Evolutionary conservation across 495 filamentous ascomycete genomes (phyloP), one percentile per base, ranked within the genome.

Genomic region (Penicillium paradoxum): DNA sequence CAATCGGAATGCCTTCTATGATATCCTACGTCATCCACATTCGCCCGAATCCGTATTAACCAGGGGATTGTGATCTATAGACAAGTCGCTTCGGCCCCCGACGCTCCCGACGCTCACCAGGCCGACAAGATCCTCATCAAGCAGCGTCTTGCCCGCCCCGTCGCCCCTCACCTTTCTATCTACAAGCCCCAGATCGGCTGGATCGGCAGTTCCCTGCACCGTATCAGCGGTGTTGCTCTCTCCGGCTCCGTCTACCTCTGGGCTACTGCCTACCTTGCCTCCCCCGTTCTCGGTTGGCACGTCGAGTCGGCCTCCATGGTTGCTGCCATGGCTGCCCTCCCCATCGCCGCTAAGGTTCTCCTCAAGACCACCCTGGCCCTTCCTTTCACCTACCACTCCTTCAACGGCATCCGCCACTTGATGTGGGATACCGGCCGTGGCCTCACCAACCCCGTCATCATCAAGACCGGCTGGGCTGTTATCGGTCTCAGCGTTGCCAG

Each of bases 381-480:
- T 69, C 92, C 91, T 17, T 96, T 99, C 71, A 83, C 83, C 30
- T 97, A 83, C 75, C 95, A 99, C 73, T 70, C 69, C 54, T 66
- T 91, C 58, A 97, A 95, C 73, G 93, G 95, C 21, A 49, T 95
- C n/a, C 83, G 90, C 63, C 93, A 97, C 79, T 77, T 99, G 72
- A 56, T 79, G 27, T 96, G 89, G 87, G 93, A 99, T 79, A 68
- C 83, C 45, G 87, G 85, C 33, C 68, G 73, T 47, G 79, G 80
- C 36, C 83, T 95, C 51, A 76, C 68, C 58, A 88, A 91, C 68
- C 74, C 78, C 61, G 72, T 76, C 56, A 89, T 97, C 53, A 80
- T 87, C 56, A 77, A 78, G 71, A 83, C 80, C 3, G 92, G 91
- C 49, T 93, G 85, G 81, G 70, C 78, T 30, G 81, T 91, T 19